phyloP scores from a whole-genome alignment of 768 basidiomycete species.

The Russula earlei region DNA sequence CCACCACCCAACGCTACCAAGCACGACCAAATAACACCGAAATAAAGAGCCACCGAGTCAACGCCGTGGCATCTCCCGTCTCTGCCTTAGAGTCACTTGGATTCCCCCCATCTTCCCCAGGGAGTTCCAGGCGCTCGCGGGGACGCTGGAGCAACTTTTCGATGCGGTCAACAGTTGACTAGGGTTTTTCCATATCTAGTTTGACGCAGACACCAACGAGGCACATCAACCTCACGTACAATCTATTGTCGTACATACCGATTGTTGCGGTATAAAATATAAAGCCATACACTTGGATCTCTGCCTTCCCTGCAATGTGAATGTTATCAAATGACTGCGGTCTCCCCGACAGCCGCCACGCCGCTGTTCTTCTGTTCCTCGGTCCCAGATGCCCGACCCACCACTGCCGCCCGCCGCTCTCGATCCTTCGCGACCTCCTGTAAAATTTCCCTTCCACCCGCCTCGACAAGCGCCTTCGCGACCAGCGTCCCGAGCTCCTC shows the following conservation, averaged over 20 bases:
- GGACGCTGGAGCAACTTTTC: constrained; percentile 21
- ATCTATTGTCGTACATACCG: not conserved
- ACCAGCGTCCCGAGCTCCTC: constrained; percentile 60
- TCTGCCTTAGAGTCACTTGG: constrained; percentile 25
- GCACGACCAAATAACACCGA: constrained; percentile 15
- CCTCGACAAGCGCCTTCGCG: constrained; percentile 52
- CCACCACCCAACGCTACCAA: not conserved
- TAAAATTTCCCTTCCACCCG: constrained; percentile 71
- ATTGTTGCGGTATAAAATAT: not conserved
- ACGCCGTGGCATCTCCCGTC: constrained; percentile 17
- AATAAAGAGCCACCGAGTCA: not conserved
- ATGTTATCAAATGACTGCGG: not conserved
- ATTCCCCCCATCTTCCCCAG: constrained; percentile 16
- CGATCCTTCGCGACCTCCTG: constrained; percentile 74
- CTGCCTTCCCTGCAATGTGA: not conserved
- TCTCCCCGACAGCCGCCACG: constrained; percentile 16
- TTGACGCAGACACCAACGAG: constrained; percentile 19
- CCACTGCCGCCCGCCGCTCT: constrained; percentile 33
- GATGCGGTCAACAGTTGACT: constrained; percentile 18
- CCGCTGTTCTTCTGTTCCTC: constrained; percentile 17
- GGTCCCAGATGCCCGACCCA: constrained; percentile 28
- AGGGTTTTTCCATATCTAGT: constrained; percentile 6
- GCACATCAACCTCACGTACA: constrained; percentile 10
- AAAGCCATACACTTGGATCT: not conserved
- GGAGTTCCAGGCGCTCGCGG: constrained; percentile 24